These are phyloP conservation scores for Ceratocystis colombiana DNA, from an alignment of 2,329 filamentous ascomycete genomes.

Conservation along the genomic window DNA sequence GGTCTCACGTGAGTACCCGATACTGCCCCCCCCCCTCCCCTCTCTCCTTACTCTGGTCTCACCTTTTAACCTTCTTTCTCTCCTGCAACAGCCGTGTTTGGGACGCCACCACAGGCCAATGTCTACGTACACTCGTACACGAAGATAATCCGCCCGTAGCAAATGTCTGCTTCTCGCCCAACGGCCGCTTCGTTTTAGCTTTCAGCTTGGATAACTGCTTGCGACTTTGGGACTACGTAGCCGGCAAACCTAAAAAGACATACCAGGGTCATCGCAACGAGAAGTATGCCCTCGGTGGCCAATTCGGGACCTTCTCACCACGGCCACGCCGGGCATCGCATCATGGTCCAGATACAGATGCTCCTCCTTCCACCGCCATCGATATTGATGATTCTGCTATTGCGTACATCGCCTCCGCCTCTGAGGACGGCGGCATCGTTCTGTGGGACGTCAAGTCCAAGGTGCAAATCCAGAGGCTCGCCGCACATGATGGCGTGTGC, in stretches of 20 bases:
- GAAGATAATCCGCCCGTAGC: constrained; percentile 54
- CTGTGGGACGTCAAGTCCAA: constrained; percentile 90
- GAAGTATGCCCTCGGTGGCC: constrained; percentile 73
- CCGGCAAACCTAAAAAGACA: constrained; percentile 86
- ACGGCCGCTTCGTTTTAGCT: constrained; percentile 84
- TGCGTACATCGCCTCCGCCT: constrained; percentile 67
- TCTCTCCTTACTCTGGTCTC: not conserved
- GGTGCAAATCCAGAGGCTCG: constrained; percentile 60
- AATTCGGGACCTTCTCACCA: constrained; percentile 54
- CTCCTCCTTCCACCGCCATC: constrained; percentile 21
- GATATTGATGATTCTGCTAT: constrained; percentile 25
- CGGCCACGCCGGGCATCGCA: constrained; percentile 25
- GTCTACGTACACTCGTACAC: constrained; percentile 85
- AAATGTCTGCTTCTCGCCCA: constrained; percentile 77
- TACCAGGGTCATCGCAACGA: constrained; percentile 87
- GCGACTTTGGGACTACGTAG: constrained; percentile 88
- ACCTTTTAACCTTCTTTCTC: constrained; percentile 17
- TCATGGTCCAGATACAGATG: constrained; percentile 24
- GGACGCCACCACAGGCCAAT: constrained; percentile 93
- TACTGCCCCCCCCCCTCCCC: not conserved
- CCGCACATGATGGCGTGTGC: constrained; percentile 47
- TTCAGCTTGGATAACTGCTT: constrained; percentile 86
- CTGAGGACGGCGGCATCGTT: constrained; percentile 75
- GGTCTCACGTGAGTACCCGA: constrained; percentile 59
- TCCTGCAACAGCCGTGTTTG: constrained; percentile 58